Evolutionary conservation across 768 basidiomycete genomes (phyloP).

Genomic region (Amanita exitialis): DNA sequence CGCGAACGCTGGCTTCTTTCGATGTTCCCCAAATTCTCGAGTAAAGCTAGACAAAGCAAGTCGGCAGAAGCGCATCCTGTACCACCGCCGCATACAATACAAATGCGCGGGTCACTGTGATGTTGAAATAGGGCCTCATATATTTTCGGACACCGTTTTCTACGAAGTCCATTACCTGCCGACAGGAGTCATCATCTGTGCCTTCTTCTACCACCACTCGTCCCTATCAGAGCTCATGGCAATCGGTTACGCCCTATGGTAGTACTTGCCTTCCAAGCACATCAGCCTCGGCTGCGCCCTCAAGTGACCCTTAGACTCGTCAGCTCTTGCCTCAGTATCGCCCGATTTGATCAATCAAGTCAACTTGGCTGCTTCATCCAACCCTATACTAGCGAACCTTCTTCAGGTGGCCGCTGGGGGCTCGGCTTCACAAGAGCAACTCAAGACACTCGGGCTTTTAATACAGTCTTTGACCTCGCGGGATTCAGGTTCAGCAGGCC

Average conservation of each 20-base stretch:
- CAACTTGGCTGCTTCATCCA: conserved; percentile 51
- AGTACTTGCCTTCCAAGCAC: conserved; percentile 8
- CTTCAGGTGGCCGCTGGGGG: conserved; percentile 56
- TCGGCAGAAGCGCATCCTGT: conserved; percentile 27
- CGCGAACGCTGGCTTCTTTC: conserved; percentile 62
- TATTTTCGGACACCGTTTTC: conserved; percentile 55
- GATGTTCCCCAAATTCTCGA: conserved; percentile 65
- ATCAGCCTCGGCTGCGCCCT: no score
- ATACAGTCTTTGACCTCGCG: conserved; percentile 52
- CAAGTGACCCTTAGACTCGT: conserved; percentile 28
- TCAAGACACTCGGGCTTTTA: conserved; percentile 61
- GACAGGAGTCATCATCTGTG: conserved; percentile 12
- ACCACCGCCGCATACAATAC: conserved; percentile 59
- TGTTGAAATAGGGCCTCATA: conserved; percentile 67
- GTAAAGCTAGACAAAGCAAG: conserved; percentile 51
- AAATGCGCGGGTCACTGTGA: conserved; percentile 58
- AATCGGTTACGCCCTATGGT: conserved; percentile 5
- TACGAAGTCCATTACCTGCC: conserved; percentile 67
- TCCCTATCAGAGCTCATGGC: conserved; percentile 1
- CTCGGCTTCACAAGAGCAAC: conserved; percentile 50
- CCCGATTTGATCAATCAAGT: conserved; percentile 54
- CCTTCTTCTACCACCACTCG: background rate
- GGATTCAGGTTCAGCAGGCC: conserved; percentile 11
- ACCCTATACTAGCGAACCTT: conserved; percentile 60
- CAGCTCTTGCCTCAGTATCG: conserved; percentile 38